phyloP scores from a whole-genome alignment of 805 yeast species.

The Yarrowia porcina region DNA sequence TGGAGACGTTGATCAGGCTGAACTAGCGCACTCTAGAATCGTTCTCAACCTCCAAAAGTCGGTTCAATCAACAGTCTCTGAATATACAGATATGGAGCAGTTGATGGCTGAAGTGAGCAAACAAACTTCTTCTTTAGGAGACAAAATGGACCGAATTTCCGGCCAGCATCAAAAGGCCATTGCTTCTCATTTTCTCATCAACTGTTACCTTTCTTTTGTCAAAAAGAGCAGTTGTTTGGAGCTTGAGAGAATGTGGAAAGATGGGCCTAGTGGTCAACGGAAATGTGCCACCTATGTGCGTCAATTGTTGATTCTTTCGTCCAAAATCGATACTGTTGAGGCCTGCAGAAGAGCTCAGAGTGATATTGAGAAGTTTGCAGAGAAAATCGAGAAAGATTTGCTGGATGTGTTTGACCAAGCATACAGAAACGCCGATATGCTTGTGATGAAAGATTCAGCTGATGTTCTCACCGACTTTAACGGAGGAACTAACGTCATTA shows the following conservation, averaged over 20 bases:
- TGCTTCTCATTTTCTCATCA: constrained; percentile 67
- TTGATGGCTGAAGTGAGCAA: constrained; percentile 35
- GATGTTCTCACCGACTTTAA: constrained; percentile 73
- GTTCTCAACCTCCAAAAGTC: constrained; percentile 54
- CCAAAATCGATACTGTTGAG: constrained; percentile 45
- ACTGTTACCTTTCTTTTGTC: constrained; percentile 74
- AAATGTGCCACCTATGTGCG: constrained; percentile 68
- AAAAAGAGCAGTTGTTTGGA: constrained; percentile 53
- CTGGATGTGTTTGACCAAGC: constrained; percentile 69
- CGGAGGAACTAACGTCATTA: constrained; percentile 79
- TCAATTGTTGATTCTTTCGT: constrained; percentile 60
- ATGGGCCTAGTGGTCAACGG: constrained; percentile 52
- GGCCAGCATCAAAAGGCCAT: constrained; percentile 69
- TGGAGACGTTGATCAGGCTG: constrained; percentile 56
- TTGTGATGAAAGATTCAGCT: constrained; percentile 71
- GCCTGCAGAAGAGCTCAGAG: constrained; percentile 36
- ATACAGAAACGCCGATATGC: constrained; percentile 64
- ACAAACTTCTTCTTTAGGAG: constrained; percentile 36
- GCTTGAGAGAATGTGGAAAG: constrained; percentile 55
- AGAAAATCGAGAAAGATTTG: constrained; percentile 67
- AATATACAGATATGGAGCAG: constrained; percentile 40
- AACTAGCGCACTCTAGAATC: constrained; percentile 63
- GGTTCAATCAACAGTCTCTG: constrained; percentile 41
- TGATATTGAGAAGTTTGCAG: constrained; percentile 67
- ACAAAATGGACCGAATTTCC: constrained; percentile 42